A percentile compares a stretch with the other conserved stretches of the same genome.
Evolutionary conservation across 805 yeast species (phyloP).

Genomic region (Candida michaelii): DNA sequence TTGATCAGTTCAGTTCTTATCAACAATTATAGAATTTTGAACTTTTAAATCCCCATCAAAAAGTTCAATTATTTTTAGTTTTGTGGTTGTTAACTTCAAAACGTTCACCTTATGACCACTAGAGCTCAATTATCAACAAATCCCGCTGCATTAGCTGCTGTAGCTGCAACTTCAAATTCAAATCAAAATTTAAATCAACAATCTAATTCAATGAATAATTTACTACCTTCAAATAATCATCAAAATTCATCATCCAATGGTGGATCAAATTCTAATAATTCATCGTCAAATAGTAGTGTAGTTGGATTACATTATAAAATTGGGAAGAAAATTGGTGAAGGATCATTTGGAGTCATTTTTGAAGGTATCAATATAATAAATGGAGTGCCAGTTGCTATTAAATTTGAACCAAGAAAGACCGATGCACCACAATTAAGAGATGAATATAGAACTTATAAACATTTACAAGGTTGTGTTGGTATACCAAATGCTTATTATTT

Average conservation of each 20-base stretch:
- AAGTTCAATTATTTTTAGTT: neutral
- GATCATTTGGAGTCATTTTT: slow-evolving; percentile 95
- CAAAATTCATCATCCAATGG: slow-evolving; percentile 1
- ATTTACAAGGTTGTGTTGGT: slow-evolving; percentile 77
- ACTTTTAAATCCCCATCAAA: neutral
- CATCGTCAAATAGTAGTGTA: slow-evolving; percentile 38
- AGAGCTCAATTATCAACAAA: slow-evolving; percentile 16
- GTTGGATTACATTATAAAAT: slow-evolving; percentile 96
- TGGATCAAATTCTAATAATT: slow-evolving; percentile 11
- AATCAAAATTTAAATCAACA: slow-evolving; percentile 10
- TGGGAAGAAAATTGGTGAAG: slow-evolving; percentile 97
- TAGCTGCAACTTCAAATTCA: slow-evolving; percentile 16
- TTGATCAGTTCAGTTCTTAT: neutral
- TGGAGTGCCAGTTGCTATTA: slow-evolving; percentile 92
- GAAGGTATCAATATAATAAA: slow-evolving; percentile 93
- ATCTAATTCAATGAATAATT: slow-evolving; percentile 2
- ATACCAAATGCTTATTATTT: slow-evolving; percentile 96
- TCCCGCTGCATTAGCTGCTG: slow-evolving; percentile 19
- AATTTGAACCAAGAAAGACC: slow-evolving; percentile 93
- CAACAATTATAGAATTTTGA: neutral
- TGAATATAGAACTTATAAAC: slow-evolving; percentile 93
- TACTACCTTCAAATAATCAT: neutral
- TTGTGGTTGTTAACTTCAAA: slow-evolving; percentile 3
- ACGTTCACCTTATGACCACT: slow-evolving; percentile 12
- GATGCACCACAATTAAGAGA: slow-evolving; percentile 98